Percentiles rank a stretch among this genome's conserved stretches.
Evolutionary conservation across 495 filamentous ascomycete species (phyloP).

Genomic region (Cladorrhinum samala): DNA sequence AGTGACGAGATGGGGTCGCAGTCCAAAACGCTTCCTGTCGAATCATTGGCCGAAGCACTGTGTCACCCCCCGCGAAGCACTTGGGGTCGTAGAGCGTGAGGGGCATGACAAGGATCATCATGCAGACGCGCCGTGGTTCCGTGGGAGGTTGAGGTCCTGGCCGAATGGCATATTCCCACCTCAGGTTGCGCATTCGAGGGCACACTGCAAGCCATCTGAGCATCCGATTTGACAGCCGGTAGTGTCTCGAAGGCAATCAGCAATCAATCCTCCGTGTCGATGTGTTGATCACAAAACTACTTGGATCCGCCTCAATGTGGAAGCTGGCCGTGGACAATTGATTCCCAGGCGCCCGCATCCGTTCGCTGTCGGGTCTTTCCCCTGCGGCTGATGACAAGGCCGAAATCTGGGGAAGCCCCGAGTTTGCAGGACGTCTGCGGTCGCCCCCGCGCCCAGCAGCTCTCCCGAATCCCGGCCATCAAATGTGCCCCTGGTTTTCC

Average conservation of each 20-base stretch:
- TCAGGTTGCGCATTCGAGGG: not conserved
- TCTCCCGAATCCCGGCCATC: too few relatives aligned
- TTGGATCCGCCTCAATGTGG: too few relatives aligned
- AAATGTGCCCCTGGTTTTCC: not conserved
- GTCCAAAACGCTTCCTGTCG: not conserved
- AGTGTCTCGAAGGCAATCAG: too few relatives aligned
- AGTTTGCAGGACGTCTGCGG: too few relatives aligned
- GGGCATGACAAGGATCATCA: constrained; percentile 9
- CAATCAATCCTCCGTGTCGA: too few relatives aligned
- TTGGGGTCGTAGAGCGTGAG: constrained; percentile 11
- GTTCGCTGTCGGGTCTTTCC: not conserved
- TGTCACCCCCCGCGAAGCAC: constrained; percentile 4
- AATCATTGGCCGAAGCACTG: not conserved
- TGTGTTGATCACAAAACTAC: too few relatives aligned
- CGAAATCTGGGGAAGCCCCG: not conserved
- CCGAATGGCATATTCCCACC: not conserved
- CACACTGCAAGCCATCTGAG: not conserved
- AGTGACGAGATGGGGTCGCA: constrained; percentile 3
- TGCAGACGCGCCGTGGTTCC: constrained; percentile 18
- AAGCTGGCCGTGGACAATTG: too few relatives aligned
- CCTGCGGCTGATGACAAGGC: not conserved
- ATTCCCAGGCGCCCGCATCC: not conserved
- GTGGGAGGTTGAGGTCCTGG: not conserved
- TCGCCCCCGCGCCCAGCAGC: too few relatives aligned
- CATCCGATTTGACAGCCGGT: too few relatives aligned